Conservation (phyloP, 2,329 filamentous ascomycete species). For the Colletotrichum melonis region DNA sequence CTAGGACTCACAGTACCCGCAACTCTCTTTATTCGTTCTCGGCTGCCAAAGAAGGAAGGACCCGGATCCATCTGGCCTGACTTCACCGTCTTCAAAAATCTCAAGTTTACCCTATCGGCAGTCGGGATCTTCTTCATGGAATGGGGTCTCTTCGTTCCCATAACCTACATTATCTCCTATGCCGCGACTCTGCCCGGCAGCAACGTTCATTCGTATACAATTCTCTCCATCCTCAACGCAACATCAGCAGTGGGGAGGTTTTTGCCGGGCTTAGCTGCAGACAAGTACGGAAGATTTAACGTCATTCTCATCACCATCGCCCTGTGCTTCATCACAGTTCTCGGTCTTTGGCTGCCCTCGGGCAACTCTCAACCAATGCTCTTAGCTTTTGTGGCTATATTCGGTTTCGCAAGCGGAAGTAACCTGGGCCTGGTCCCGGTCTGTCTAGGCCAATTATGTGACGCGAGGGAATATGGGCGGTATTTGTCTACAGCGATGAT, state of each 20-base stretch:
- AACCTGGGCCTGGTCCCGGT: slow-evolving; percentile 84
- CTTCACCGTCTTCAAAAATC: slow-evolving; percentile 69
- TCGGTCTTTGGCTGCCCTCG: slow-evolving; percentile 78
- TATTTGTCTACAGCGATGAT: slow-evolving; percentile 84
- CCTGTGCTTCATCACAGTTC: slow-evolving; percentile 63
- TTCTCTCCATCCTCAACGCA: slow-evolving; percentile 85
- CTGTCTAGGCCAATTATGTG: slow-evolving; percentile 83
- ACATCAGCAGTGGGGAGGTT: slow-evolving; percentile 82
- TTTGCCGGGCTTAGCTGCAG: slow-evolving; percentile 80
- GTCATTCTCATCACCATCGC: slow-evolving; percentile 77
- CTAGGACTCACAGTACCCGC: slow-evolving; percentile 58
- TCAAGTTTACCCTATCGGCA: slow-evolving; percentile 69
- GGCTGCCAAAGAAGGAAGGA: slow-evolving; percentile 61
- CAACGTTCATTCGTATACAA: slow-evolving; percentile 73
- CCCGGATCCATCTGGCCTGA: slow-evolving; percentile 65
- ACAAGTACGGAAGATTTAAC: slow-evolving; percentile 84
- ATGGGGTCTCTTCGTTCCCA: slow-evolving; percentile 77
- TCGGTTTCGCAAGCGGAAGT: slow-evolving; percentile 83
- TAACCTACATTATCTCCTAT: slow-evolving; percentile 82
- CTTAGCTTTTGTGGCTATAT: slow-evolving; percentile 76
- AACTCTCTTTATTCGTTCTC: slow-evolving; percentile 61
- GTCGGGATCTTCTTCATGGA: slow-evolving; percentile 76
- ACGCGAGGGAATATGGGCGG: slow-evolving; percentile 78
- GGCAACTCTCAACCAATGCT: slow-evolving; percentile 65
- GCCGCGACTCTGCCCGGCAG: slow-evolving; percentile 71